Evolutionary conservation across 2,329 filamentous ascomycete species (phyloP).

Genomic region (Penicillium hordei): DNA sequence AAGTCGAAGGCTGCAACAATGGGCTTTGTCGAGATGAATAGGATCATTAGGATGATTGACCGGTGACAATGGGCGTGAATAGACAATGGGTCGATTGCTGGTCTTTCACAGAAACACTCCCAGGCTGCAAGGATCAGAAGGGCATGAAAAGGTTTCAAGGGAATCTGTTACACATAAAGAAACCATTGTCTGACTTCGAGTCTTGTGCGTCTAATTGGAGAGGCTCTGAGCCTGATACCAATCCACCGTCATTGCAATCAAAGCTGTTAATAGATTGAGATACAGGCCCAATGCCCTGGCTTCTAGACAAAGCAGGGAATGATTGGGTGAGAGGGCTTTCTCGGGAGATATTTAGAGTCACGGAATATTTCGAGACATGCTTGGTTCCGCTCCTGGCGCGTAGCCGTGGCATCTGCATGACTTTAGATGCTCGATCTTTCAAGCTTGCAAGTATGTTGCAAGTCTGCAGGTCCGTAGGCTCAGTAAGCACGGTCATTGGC

Average conservation of each 20-base stretch:
- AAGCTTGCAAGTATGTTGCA: conserved; percentile 9
- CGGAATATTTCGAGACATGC: conserved; percentile 19
- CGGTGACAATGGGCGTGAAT: conserved; percentile 1
- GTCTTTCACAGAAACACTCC: not conserved
- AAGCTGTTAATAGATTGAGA: conserved; percentile 9
- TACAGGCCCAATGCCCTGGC: not conserved
- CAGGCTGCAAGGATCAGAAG: conserved; percentile 2
- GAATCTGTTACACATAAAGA: conserved; percentile 19
- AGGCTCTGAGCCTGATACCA: conserved; percentile 6
- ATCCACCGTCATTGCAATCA: conserved; percentile 14
- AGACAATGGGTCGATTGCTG: not conserved
- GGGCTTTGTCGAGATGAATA: conserved; percentile 6
- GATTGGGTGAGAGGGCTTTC: conserved; percentile 18
- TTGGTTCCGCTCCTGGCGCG: conserved; percentile 22
- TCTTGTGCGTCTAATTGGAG: conserved; percentile 15
- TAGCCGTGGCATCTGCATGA: conserved; percentile 6
- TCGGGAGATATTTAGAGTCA: conserved; percentile 6
- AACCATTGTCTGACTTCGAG: not conserved
- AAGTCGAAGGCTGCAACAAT: conserved; percentile 4
- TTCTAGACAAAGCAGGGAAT: conserved; percentile 9
- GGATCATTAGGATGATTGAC: not conserved
- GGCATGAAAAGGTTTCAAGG: conserved; percentile 5
- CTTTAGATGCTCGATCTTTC: not conserved
- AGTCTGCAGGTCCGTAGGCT: conserved; percentile 10
- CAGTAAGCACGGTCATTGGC: conserved; percentile 15